Conservation (phyloP, 2,329 filamentous ascomycete genomes). For the Neoscytalidium dimidiatum region DNA sequence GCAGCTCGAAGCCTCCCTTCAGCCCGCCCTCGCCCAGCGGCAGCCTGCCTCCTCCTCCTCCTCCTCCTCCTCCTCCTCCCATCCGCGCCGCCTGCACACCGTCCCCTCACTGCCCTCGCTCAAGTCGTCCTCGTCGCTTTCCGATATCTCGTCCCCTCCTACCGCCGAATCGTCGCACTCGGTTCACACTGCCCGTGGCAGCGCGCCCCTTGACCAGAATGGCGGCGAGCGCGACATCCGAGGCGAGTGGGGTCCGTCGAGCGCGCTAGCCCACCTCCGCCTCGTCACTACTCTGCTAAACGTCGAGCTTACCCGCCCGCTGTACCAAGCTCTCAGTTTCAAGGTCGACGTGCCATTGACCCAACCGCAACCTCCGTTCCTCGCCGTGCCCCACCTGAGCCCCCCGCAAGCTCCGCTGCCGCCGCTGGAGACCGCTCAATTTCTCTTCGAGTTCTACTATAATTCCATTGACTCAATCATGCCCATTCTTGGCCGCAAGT, state of each 20-base stretch:
- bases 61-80: background rate
- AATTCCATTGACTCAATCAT: slow-evolving; percentile 12
- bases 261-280: slow-evolving; percentile 13
- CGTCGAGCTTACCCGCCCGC: slow-evolving; percentile 11
- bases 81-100: slow-evolving; percentile 9
- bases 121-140: background rate
- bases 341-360: slow-evolving; percentile 14
- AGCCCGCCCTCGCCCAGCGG: background rate
- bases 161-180: background rate
- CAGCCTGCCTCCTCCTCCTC: background rate
- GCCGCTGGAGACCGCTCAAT: slow-evolving; percentile 8
- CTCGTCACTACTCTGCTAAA: slow-evolving; percentile 14
- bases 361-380: background rate
- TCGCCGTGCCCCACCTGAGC: background rate
- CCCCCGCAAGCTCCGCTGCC: background rate
- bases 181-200: background rate
- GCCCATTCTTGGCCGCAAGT: slow-evolving; percentile 6
- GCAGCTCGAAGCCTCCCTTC: background rate
- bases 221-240: background rate
- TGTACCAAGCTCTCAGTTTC: slow-evolving; percentile 10
- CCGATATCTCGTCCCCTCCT: background rate
- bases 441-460: slow-evolving; percentile 19
- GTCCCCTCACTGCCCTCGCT: slow-evolving; percentile 8
- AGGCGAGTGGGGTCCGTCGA: slow-evolving; percentile 18
- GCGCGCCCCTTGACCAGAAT: background rate